Conservation (phyloP, 2,329 filamentous ascomycete genomes). For the Botrytis fragariae region DNA sequence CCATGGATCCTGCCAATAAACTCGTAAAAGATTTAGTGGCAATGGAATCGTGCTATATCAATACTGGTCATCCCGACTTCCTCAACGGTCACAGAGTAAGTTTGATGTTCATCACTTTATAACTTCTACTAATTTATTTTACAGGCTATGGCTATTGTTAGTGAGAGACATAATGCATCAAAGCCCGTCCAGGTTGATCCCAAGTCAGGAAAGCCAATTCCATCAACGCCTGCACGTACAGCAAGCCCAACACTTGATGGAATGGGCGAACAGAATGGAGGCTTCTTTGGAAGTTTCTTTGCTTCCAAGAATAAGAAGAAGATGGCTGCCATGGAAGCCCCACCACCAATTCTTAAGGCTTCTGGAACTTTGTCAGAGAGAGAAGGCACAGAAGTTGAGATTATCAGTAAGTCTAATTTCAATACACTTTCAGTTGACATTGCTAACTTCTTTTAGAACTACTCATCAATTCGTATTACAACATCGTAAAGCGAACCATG, state of each 20-base stretch:
- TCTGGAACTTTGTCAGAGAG: slow-evolving; percentile 91
- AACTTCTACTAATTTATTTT: slow-evolving; percentile 31
- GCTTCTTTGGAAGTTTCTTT: slow-evolving; percentile 98
- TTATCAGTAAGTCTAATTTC: slow-evolving; percentile 72
- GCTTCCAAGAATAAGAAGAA: slow-evolving; percentile 99
- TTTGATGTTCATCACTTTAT: slow-evolving; percentile 1
- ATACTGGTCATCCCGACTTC: slow-evolving; percentile 97
- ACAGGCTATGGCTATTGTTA: slow-evolving; percentile 93
- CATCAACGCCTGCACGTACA: slow-evolving; percentile 67
- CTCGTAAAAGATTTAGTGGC: slow-evolving; percentile 86
- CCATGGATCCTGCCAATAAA: slow-evolving; percentile 98
- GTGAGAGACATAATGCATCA: slow-evolving; percentile 77
- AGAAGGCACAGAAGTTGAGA: slow-evolving; percentile 93
- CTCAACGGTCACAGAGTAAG: slow-evolving; percentile 83
- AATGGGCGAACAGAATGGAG: slow-evolving; percentile 58
- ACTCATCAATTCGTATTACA: slow-evolving; percentile 94
- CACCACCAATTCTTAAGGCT: slow-evolving; percentile 88
- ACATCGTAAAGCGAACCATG: slow-evolving; percentile 97
- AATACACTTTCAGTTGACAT: background rate
- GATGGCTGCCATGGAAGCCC: slow-evolving; percentile 98
- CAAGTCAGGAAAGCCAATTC: slow-evolving; percentile 94
- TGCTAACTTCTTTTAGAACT: slow-evolving; percentile 60
- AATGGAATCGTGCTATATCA: slow-evolving; percentile 98
- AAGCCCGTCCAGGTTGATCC: slow-evolving; percentile 96
- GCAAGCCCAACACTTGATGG: slow-evolving; percentile 67